Base-by-base conservation (phyloP, 345 rosid species). In the Salix brachista region DNA sequence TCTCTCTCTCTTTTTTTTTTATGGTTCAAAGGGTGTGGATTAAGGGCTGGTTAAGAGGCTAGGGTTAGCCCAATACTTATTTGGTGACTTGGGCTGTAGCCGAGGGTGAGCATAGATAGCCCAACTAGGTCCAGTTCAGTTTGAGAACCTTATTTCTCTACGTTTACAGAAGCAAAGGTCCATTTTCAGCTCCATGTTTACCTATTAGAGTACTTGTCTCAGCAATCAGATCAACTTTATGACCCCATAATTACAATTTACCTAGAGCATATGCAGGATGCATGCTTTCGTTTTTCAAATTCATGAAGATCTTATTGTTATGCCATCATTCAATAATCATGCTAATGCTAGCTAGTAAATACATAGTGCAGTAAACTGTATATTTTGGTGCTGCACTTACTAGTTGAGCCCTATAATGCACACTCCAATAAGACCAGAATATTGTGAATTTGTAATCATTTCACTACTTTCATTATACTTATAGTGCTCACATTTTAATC, bases 341-440 rank as follows among this genome's bases (percentile, higher is more conserved):
- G 42, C 37, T 72, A 71, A 28, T 70, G 64, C 68, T 44, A 41
- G 12, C 30, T 52, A 32, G 74, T 16, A 52, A n/a, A 54, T 52
- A 17, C 41, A 32, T 34, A 32, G 42, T 64, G 78, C 30, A 64
- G 65, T 0, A 65, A 28, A 67, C 61, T 71, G 65, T 80, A 5
- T 71, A 18, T 28, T 19, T 28, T 16, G 14, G 67, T 54, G 23
- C 44, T n/a, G 41, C 80, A 37, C 68, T 58, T 65, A 8, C 50
- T 62, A 42, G 46, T 36, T 73, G 83, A 73, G 71, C 70, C 75
- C 80, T n/a, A 66, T 66, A 48, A 76, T 79, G 82, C 56, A 56
- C 74, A 74, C 84, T 6, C 76, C 34, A 65, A 28, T 72, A n/a
- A 72, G 52, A 46, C 34, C 58, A 65, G 16, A n/a, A 30, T 5